These are phyloP conservation scores for Yamadazyma blattariae DNA, from an alignment of 1,139 yeast species.

Conservation along the genomic window DNA sequence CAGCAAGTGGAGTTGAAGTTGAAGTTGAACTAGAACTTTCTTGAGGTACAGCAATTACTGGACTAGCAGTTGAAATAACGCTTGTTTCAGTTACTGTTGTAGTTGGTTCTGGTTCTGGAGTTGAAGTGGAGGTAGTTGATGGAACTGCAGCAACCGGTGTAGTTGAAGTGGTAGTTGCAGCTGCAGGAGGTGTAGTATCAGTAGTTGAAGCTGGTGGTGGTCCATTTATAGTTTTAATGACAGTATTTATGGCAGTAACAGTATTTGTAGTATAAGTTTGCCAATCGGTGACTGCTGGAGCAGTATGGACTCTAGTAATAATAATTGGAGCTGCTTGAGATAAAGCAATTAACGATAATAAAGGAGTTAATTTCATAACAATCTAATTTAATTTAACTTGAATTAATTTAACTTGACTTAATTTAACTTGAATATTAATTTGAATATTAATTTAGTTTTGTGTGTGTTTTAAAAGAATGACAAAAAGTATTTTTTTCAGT, in stretches of 20 bases:
- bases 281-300: constrained; percentile 30
- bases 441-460: background rate
- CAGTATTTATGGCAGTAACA: constrained; percentile 44
- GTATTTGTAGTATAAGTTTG: constrained; percentile 17
- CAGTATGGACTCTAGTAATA: constrained; percentile 28
- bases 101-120: constrained; percentile 10
- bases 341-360: constrained; percentile 19
- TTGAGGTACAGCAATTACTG: constrained; percentile 12
- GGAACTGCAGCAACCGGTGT: no score
- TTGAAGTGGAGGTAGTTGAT: constrained; percentile 7
- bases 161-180: no score
- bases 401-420: background rate
- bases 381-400: background rate
- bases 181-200: no score
- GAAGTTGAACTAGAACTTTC: constrained; percentile 10
- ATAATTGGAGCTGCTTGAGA: constrained; percentile 28
- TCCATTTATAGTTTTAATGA: constrained; percentile 45
- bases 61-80: constrained; percentile 12
- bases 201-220: constrained; percentile 9
- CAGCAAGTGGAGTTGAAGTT: constrained; percentile 14
- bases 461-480: background rate
- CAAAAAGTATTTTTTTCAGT: background rate
- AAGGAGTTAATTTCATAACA: constrained; percentile 16
- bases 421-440: background rate
- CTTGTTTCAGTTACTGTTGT: constrained; percentile 13